Evolutionary conservation across 257 asterid genomes (phyloP).

Genomic region (Euphrasia confusa): DNA sequence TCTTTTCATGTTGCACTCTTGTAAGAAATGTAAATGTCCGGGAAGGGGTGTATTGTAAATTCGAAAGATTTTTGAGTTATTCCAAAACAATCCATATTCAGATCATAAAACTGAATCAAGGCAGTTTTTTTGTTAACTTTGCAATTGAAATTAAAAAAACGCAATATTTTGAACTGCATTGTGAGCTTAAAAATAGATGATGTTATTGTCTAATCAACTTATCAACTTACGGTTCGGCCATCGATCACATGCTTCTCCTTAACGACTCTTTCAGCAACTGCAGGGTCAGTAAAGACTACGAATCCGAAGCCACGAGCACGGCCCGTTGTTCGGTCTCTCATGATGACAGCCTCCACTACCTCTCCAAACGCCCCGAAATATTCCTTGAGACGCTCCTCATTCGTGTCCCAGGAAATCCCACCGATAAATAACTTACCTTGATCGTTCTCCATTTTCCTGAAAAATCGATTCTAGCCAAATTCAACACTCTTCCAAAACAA

Average conservation of each 20-base stretch:
- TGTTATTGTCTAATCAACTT: constrained; percentile 30
- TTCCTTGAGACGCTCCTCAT: constrained; percentile 77
- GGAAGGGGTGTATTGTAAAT: too few species aligned
- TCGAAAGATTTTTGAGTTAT: too few species aligned
- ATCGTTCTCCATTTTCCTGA: constrained; percentile 52
- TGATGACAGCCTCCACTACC: constrained; percentile 86
- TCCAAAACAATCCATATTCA: background rate
- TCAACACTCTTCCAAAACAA: constrained; percentile 14
- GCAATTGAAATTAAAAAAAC: background rate
- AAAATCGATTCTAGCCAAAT: constrained; percentile 1
- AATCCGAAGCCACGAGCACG: constrained; percentile 97
- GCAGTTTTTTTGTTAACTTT: background rate
- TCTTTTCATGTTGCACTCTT: too few species aligned
- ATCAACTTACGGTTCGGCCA: constrained; percentile 71
- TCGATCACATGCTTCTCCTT: constrained; percentile 84
- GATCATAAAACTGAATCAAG: constrained; percentile 1
- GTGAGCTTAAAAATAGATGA: background rate
- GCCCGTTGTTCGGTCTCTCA: constrained; percentile 85
- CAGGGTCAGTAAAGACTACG: constrained; percentile 69
- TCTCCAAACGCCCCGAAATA: constrained; percentile 71
- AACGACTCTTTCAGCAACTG: constrained; percentile 79
- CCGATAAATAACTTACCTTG: constrained; percentile 79
- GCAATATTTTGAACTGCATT: constrained; percentile 18
- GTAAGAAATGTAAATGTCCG: too few species aligned
- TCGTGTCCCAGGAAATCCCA: constrained; percentile 96